A percentile compares a stretch with the other conserved stretches of the same genome.
Conservation (phyloP, 441 rosid species). For the Raphanus hybrid region DNA sequence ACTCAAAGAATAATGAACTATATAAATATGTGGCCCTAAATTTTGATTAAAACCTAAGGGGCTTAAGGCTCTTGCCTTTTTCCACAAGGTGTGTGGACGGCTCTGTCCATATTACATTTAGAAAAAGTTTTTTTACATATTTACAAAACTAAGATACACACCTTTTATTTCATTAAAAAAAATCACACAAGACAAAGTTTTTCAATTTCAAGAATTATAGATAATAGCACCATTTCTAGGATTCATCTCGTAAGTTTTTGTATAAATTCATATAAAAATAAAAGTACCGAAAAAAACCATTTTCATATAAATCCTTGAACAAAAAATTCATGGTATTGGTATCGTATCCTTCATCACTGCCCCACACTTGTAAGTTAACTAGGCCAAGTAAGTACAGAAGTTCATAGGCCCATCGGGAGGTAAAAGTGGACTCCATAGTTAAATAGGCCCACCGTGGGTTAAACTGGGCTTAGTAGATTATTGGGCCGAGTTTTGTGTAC, state of each 20-base stretch:
- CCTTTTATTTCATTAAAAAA: background rate
- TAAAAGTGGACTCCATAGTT: background rate
- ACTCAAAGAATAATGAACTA: too few species aligned
- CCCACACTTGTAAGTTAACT: too few species aligned
- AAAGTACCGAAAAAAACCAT: too few species aligned
- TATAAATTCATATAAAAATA: background rate
- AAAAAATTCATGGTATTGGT: slow-evolving; percentile 11
- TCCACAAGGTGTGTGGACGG: too few species aligned
- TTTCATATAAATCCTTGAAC: slow-evolving; percentile 23
- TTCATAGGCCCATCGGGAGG: background rate
- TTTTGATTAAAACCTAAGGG: too few species aligned
- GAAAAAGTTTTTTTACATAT: background rate
- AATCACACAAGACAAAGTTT: background rate
- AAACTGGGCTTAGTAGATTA: too few species aligned
- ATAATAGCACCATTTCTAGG: background rate
- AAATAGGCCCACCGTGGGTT: background rate
- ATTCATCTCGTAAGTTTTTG: background rate
- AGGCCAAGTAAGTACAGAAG: background rate
- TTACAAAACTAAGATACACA: background rate
- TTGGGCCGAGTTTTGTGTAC: background rate
- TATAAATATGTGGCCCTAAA: too few species aligned
- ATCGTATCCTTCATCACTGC: too few species aligned
- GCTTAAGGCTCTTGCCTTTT: too few species aligned
- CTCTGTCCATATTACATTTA: background rate
- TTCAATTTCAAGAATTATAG: background rate